phyloP scores from a whole-genome alignment of 164 flowering plant species.

The Nelumbo lutea region DNA sequence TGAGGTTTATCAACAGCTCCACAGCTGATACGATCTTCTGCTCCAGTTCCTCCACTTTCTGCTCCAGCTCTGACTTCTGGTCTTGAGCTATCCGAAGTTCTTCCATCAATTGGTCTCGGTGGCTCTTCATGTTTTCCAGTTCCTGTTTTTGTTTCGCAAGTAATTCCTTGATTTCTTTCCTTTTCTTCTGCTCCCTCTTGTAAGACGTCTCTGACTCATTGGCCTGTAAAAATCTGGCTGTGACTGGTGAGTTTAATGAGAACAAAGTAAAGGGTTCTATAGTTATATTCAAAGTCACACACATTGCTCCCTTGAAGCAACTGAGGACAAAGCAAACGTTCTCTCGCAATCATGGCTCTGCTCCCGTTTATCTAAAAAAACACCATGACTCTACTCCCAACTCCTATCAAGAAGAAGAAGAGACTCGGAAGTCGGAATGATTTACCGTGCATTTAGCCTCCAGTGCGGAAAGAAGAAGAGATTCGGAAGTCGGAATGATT shows the following conservation, averaged over 20 bases:
- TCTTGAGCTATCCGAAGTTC: constrained; percentile 43
- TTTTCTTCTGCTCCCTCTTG: constrained; percentile 34
- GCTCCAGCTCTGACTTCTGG: constrained; percentile 41
- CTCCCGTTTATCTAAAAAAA: background rate
- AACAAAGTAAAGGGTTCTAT: background rate
- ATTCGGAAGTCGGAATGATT: constrained; percentile 1
- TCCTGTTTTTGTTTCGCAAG: constrained; percentile 41
- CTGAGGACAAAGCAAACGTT: background rate
- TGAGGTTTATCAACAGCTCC: constrained; percentile 40
- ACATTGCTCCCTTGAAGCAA: too few species aligned
- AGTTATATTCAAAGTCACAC: too few species aligned
- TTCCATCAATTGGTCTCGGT: constrained; percentile 27
- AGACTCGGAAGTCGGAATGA: background rate
- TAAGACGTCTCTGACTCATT: constrained; percentile 43
- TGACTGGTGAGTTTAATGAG: background rate
- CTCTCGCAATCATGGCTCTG: background rate
- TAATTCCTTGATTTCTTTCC: constrained; percentile 46
- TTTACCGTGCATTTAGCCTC: constrained; percentile 38
- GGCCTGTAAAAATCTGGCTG: constrained; percentile 35
- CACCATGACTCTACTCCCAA: too few species aligned
- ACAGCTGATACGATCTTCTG: constrained; percentile 60
- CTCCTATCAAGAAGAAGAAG: too few species aligned
- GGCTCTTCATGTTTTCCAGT: constrained; percentile 33
- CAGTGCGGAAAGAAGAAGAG: background rate
- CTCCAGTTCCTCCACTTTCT: constrained; percentile 40